Conservation (phyloP, 257 asterid genomes). For the Solanum megistacrolobum region DNA sequence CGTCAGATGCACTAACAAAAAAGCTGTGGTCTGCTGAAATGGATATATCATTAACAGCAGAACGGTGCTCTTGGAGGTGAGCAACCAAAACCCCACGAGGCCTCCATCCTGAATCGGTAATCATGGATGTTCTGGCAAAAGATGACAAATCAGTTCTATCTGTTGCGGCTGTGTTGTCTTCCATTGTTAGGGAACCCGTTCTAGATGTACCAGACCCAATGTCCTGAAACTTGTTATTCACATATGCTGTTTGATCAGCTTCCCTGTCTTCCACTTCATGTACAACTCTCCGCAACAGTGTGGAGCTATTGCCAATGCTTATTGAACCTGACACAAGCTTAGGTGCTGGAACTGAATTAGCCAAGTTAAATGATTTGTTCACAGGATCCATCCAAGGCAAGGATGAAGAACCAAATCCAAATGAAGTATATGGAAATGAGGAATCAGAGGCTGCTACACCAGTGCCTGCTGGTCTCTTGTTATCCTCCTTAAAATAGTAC, state of each 20-base stretch:
- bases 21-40: conserved; percentile 86
- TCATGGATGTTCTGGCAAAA: conserved; percentile 54
- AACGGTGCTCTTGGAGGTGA: conserved; percentile 90
- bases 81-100: conserved; percentile 99
- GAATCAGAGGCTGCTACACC: conserved; percentile 51
- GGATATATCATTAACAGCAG: conserved; percentile 90
- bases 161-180: conserved; percentile 34
- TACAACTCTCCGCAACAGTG: conserved; percentile 83
- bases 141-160: conserved; percentile 62
- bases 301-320: conserved; percentile 63
- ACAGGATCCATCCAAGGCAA: conserved; percentile 88
- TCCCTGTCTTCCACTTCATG: conserved; percentile 94
- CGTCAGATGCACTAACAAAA: conserved; percentile 97
- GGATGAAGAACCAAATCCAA: conserved; percentile 83
- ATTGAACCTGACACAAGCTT: conserved; percentile 75
- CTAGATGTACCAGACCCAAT: conserved; percentile 47
- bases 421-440: conserved; percentile 47
- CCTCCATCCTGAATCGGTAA: conserved; percentile 99
- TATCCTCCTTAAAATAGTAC: conserved; percentile 81
- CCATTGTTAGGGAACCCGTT: conserved; percentile 43
- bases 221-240: conserved; percentile 55
- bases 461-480: conserved; percentile 35
- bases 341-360: conserved; percentile 71
- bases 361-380: conserved; percentile 71
- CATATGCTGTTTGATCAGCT: conserved; percentile 52